A percentile compares a stretch with the other conserved stretches of the same genome.
Evolutionary conservation across 2,329 filamentous ascomycete species (phyloP).

Genomic region (Periglandula ipomoeae): DNA sequence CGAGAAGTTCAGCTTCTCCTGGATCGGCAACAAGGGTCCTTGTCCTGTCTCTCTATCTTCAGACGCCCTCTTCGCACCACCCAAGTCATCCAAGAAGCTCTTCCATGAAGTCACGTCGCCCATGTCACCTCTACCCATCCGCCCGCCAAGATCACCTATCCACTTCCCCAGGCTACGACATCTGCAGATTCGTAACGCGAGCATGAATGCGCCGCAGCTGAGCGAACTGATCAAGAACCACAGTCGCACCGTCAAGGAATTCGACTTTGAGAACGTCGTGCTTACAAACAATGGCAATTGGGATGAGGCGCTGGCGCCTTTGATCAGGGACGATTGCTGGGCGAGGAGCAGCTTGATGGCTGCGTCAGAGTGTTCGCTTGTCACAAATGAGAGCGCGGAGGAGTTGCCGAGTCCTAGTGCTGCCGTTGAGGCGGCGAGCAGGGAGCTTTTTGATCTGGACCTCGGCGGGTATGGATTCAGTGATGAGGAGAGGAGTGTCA

Average conservation of each 20-base stretch:
- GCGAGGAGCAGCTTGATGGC: conserved; percentile 20
- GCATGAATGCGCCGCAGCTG: conserved; percentile 63
- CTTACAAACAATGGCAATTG: conserved; percentile 62
- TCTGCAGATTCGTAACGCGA: conserved; percentile 63
- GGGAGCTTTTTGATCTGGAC: conserved; percentile 34
- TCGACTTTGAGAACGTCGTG: conserved; percentile 69
- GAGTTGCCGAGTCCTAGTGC: conserved; percentile 40
- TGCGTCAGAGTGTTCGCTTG: conserved; percentile 23
- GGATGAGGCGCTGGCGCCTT: conserved; percentile 72
- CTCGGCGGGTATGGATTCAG: conserved; percentile 29
- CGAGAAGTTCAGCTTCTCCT: conserved; percentile 66
- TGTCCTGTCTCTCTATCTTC: conserved; percentile 61
- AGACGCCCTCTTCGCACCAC: conserved; percentile 60
- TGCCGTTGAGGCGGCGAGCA: conserved; percentile 43
- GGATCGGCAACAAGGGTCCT: conserved; percentile 66
- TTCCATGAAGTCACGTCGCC: conserved; percentile 56
- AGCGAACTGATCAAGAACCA: conserved; percentile 59
- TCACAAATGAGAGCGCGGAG: conserved; percentile 25
- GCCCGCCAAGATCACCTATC: conserved; percentile 44
- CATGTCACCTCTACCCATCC: conserved; percentile 52
- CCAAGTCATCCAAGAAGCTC: conserved; percentile 44
- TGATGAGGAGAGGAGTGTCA: conserved; percentile 22
- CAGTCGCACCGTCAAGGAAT: conserved; percentile 59
- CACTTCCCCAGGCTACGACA: conserved; percentile 58
- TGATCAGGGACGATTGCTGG: conserved; percentile 39